A percentile compares a stretch with the other conserved stretches of the same genome.
phyloP scores from a whole-genome alignment of 2,329 filamentous ascomycete species.

The Pseudogymnoascus sp. region DNA sequence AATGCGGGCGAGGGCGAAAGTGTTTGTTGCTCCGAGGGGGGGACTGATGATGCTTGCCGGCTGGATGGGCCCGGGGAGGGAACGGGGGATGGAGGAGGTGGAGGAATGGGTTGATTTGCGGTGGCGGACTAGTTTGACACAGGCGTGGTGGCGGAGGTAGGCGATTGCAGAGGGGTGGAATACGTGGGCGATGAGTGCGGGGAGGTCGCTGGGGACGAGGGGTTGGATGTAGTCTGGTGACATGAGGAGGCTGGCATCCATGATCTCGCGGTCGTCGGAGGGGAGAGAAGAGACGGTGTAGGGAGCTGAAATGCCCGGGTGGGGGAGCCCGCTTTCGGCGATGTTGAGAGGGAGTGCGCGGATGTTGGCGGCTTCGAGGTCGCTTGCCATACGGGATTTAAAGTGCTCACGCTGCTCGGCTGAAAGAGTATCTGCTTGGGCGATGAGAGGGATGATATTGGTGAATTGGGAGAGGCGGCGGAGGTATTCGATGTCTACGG shows the following conservation, averaged over 20 bases:
- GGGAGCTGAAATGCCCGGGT: conserved; percentile 30
- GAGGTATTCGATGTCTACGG: conserved; percentile 63
- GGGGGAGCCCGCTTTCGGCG: conserved; percentile 24
- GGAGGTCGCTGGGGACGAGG: conserved; percentile 66
- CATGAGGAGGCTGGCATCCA: conserved; percentile 93
- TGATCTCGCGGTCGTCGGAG: conserved; percentile 65
- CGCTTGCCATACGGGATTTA: conserved; percentile 51
- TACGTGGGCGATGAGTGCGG: conserved; percentile 58
- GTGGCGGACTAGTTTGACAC: conserved; percentile 73
- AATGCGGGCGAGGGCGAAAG: conserved; percentile 53
- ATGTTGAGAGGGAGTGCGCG: conserved; percentile 57
- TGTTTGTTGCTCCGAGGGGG: conserved; percentile 28
- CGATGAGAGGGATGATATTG: conserved; percentile 77
- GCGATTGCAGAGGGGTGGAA: conserved; percentile 72
- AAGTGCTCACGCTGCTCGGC: conserved; percentile 45
- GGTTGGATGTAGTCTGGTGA: conserved; percentile 82
- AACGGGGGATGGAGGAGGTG: conserved; percentile 9
- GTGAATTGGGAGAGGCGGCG: conserved; percentile 61
- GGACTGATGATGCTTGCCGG: conserved; percentile 24
- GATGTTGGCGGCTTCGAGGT: conserved; percentile 50
- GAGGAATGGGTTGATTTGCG: conserved; percentile 30
- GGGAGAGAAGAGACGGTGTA: conserved; percentile 72
- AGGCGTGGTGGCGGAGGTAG: conserved; percentile 74
- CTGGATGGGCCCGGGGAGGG: conserved; percentile 28
- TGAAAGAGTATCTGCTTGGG: conserved; percentile 64